Conservation (phyloP, 2,329 filamentous ascomycete genomes). For the Cordyceps tenuipes region DNA sequence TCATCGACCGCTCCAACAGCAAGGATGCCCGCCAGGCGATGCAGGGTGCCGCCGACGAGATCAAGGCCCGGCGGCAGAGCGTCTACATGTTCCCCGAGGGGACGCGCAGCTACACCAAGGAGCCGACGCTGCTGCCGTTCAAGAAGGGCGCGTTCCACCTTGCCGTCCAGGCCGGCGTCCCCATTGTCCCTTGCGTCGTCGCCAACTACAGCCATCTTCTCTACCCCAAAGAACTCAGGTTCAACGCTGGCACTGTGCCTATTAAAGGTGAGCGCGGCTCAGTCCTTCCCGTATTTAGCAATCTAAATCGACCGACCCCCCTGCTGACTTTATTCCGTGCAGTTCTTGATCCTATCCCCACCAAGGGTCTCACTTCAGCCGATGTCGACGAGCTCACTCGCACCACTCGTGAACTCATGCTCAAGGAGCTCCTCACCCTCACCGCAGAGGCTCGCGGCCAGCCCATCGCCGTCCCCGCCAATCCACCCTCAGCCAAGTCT, state of each 20-base stretch:
- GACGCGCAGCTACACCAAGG: conserved; percentile 78
- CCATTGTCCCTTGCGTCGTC: conserved; percentile 77
- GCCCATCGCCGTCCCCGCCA: conserved; percentile 24
- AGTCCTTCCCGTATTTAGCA: too few species aligned
- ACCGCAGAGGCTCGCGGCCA: conserved; percentile 42
- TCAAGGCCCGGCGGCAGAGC: conserved; percentile 61
- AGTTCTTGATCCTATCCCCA: conserved; percentile 78
- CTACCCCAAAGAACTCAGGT: conserved; percentile 54
- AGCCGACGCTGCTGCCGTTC: conserved; percentile 81
- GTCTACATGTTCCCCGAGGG: conserved; percentile 90
- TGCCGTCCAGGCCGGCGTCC: conserved; percentile 86
- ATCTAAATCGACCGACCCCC: background rate
- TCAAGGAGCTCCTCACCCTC: conserved; percentile 51
- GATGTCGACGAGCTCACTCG: conserved; percentile 70
- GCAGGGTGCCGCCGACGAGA: conserved; percentile 71
- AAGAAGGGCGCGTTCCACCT: conserved; percentile 99
- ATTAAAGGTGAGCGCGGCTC: conserved; percentile 53
- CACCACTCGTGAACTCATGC: conserved; percentile 66
- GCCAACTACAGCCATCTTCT: conserved; percentile 73
- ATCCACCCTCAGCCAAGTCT: conserved; percentile 15
- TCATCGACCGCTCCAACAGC: conserved; percentile 86
- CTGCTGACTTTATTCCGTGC: background rate
- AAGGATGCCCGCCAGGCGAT: conserved; percentile 79
- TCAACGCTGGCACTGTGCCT: conserved; percentile 62
- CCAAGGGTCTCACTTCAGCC: conserved; percentile 59